phyloP scores from a whole-genome alignment of 2,329 filamentous ascomycete genomes.

The Aspergillus amoenus region DNA sequence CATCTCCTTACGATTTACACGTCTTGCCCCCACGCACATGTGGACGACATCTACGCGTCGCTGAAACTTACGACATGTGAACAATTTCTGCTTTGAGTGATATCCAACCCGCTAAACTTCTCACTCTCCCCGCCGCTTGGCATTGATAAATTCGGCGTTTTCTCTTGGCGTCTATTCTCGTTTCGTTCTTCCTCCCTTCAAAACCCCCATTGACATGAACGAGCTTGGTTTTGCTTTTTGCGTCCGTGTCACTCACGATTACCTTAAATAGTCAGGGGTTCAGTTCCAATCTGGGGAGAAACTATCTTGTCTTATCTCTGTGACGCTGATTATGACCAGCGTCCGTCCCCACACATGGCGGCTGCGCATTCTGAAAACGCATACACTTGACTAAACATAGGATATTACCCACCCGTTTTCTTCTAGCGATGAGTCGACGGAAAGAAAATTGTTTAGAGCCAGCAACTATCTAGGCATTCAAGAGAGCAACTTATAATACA shows the following conservation, averaged over 20 bases:
- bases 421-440: slow-evolving; percentile 15
- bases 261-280: background rate
- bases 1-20: slow-evolving; percentile 21
- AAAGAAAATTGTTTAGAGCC: slow-evolving; percentile 15
- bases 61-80: slow-evolving; percentile 24
- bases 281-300: background rate
- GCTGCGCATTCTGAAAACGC: slow-evolving; percentile 1
- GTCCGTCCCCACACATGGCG: slow-evolving; percentile 1
- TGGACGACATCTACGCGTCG: slow-evolving; percentile 30
- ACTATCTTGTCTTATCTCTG: background rate
- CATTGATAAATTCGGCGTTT: slow-evolving; percentile 34
- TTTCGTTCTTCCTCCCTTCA: background rate
- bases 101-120: slow-evolving; percentile 25
- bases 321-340: slow-evolving; percentile 9
- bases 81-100: slow-evolving; percentile 21
- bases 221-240: slow-evolving; percentile 10
- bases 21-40: slow-evolving; percentile 30
- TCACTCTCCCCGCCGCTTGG: slow-evolving; percentile 25
- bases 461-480: slow-evolving; percentile 1
- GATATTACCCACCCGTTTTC: slow-evolving; percentile 8
- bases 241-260: slow-evolving; percentile 2
- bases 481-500: slow-evolving; percentile 1
- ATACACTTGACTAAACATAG: slow-evolving; percentile 9
- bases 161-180: slow-evolving; percentile 19
- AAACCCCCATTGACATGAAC: slow-evolving; percentile 13